These are phyloP conservation scores for Hanseniaspora pseudoguilliermondii DNA, from an alignment of 805 yeast genomes.

Conservation along the genomic window DNA sequence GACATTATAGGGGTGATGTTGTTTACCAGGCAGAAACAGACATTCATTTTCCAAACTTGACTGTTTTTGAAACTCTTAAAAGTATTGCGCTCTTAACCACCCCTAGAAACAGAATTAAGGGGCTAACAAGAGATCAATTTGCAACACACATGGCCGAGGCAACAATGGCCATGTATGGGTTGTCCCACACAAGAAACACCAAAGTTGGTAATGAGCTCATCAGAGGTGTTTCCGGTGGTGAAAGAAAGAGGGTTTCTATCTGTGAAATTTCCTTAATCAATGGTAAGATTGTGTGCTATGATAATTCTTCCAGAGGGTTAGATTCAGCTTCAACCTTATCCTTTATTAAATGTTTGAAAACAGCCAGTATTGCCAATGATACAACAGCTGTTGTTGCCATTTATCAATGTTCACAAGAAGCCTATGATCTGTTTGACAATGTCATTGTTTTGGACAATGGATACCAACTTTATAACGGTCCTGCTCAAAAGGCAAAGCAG, in stretches of 20 bases:
- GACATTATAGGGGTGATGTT: constrained; percentile 47
- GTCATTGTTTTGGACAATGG: constrained; percentile 45
- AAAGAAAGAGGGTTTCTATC: constrained; percentile 62
- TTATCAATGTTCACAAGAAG: constrained; percentile 45
- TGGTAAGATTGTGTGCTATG: constrained; percentile 41
- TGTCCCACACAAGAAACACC: constrained; percentile 46
- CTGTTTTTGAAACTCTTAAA: constrained; percentile 47
- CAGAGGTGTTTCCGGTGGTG: constrained; percentile 68
- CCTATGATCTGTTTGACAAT: constrained; percentile 42
- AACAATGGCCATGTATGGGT: constrained; percentile 40
- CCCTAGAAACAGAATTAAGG: constrained; percentile 43
- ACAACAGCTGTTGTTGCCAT: constrained; percentile 51
- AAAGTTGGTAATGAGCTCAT: constrained; percentile 55
- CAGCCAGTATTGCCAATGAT: constrained; percentile 36
- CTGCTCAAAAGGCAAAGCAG: constrained; percentile 33
- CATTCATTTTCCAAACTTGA: constrained; percentile 47
- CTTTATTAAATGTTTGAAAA: constrained; percentile 41
- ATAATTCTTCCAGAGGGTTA: constrained; percentile 54
- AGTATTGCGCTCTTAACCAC: constrained; percentile 45
- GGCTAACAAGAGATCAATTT: constrained; percentile 37
- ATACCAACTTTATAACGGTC: constrained; percentile 43
- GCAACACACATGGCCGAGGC: constrained; percentile 40
- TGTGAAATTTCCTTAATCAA: constrained; percentile 46
- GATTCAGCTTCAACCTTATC: constrained; percentile 52
- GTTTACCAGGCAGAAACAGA: constrained; percentile 56